Conservation (phyloP, 169 alveolate genomes). For the Neospora caninum region DNA sequence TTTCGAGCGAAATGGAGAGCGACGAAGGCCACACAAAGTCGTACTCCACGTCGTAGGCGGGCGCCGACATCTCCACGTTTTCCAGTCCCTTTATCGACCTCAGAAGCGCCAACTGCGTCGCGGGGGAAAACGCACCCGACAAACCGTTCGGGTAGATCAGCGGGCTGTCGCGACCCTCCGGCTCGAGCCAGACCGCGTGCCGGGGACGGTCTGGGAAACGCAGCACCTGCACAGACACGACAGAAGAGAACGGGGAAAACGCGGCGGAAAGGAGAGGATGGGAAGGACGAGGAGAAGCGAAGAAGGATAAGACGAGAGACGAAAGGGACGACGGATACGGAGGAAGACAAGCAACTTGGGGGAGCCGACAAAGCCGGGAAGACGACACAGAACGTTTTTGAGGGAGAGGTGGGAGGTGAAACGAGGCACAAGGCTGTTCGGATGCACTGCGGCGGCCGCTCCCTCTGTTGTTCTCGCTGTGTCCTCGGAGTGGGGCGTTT, state of each 20-base stretch:
- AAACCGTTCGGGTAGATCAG: conserved; percentile 92
- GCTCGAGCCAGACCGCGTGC: conserved; percentile 94
- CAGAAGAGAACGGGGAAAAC: not conserved
- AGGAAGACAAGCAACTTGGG: not conserved
- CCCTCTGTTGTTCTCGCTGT: too few relatives aligned
- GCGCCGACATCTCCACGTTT: conserved; percentile 81
- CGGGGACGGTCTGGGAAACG: conserved; percentile 80
- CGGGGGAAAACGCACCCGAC: conserved; percentile 88
- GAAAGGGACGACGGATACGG: not conserved
- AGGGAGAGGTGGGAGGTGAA: not conserved
- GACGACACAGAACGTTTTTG: not conserved
- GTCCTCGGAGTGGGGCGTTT: not conserved
- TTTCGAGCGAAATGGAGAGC: conserved; percentile 83
- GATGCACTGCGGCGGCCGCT: too few relatives aligned
- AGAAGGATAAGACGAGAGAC: not conserved
- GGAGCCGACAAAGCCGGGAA: not conserved
- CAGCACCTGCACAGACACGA: conserved; percentile 28
- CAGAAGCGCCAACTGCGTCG: conserved; percentile 79
- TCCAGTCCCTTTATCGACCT: conserved; percentile 82
- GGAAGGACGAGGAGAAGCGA: not conserved
- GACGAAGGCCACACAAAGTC: conserved; percentile 84
- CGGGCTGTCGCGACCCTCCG: conserved; percentile 86
- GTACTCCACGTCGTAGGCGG: conserved; percentile 93
- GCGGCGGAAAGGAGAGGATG: not conserved
- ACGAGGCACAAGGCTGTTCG: not conserved